phyloP scores from a whole-genome alignment of 768 basidiomycete genomes.

The Calocybe indica region DNA sequence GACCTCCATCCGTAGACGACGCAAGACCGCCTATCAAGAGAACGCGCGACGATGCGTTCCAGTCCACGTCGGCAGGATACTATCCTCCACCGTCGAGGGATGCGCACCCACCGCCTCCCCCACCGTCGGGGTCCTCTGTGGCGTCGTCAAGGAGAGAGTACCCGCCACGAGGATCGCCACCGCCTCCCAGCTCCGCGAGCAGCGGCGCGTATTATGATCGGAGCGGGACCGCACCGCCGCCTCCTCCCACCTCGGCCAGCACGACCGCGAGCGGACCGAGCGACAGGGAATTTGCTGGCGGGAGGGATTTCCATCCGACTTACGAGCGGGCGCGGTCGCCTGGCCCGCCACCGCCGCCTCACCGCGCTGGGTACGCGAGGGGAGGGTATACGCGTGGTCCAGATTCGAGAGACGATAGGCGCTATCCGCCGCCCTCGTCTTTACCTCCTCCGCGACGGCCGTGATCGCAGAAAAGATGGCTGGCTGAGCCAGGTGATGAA shows the following conservation, averaged over 20 bases:
- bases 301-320: conserved; percentile 21
- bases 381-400: conserved; percentile 13
- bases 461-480: conserved; percentile 2
- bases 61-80: conserved; percentile 30
- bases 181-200: conserved; percentile 16
- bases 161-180: conserved; percentile 22
- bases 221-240: conserved; percentile 6
- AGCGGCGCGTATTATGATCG: conserved; percentile 24
- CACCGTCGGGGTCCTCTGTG: conserved; percentile 11
- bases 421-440: conserved; percentile 26
- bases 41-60: conserved; percentile 35
- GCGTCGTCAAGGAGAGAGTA: conserved; percentile 21
- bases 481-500: background rate
- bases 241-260: conserved; percentile 15
- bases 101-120: conserved; percentile 3
- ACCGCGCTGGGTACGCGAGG: conserved; percentile 3
- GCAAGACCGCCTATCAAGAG: conserved; percentile 40
- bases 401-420: conserved; percentile 26
- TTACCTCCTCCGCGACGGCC: conserved; percentile 12
- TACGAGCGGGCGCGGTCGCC: conserved; percentile 34
- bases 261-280: conserved; percentile 11
- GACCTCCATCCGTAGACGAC: conserved; percentile 27
- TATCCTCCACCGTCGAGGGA: conserved; percentile 24
- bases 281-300: conserved; percentile 2
- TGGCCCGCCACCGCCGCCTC: conserved; percentile 9